Evolutionary conservation across 768 basidiomycete species (phyloP).

Genomic region (Xerocomus spinulosus): DNA sequence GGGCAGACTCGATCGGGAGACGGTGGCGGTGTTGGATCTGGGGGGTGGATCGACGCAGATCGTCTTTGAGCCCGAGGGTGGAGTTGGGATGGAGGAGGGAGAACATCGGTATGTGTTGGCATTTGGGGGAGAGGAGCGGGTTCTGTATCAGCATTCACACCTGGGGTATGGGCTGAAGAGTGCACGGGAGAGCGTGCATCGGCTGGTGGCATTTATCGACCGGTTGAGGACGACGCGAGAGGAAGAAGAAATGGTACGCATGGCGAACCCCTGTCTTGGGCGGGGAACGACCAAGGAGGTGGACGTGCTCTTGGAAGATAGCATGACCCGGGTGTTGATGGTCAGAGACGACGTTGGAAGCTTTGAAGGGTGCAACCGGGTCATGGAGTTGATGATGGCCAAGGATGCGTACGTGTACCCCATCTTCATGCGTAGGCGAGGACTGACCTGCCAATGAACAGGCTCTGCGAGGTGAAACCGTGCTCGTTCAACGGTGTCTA

Average conservation of each 20-base stretch:
- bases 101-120: slow-evolving; percentile 87
- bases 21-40: slow-evolving; percentile 77
- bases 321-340: slow-evolving; percentile 72
- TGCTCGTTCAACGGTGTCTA: slow-evolving; percentile 98
- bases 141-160: slow-evolving; percentile 96
- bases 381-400: slow-evolving; percentile 87
- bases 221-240: slow-evolving; percentile 33
- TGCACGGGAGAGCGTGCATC: slow-evolving; percentile 79
- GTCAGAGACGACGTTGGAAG: slow-evolving; percentile 73
- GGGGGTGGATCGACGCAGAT: slow-evolving; percentile 98
- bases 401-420: slow-evolving; percentile 78
- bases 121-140: slow-evolving; percentile 67
- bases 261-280: slow-evolving; percentile 77
- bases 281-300: slow-evolving; percentile 59
- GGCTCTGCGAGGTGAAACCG: slow-evolving; percentile 85
- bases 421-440: not conserved
- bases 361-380: slow-evolving; percentile 79
- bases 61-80: slow-evolving; percentile 83
- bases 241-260: slow-evolving; percentile 4
- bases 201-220: slow-evolving; percentile 81
- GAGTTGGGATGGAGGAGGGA: slow-evolving; percentile 68
- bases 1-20: slow-evolving; percentile 56
- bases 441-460: slow-evolving; percentile 24
- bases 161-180: slow-evolving; percentile 94
- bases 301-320: slow-evolving; percentile 48